phyloP scores from a whole-genome alignment of 1,284 basidiomycete species.

The Pisolithus thermaeus region DNA sequence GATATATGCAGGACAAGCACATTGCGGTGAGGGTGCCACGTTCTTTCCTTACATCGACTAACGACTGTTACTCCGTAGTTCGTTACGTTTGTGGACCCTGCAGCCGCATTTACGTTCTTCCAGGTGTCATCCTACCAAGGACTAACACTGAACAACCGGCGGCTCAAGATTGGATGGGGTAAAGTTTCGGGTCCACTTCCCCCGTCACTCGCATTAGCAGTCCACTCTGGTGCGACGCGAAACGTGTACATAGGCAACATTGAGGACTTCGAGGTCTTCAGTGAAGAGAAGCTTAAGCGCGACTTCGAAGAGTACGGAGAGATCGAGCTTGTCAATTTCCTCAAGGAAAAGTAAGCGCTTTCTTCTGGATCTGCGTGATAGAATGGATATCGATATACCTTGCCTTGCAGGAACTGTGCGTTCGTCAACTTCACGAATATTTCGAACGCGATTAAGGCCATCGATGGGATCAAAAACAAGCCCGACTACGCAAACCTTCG shows the following conservation, averaged over 20 bases:
- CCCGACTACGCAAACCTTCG: conserved; percentile 78
- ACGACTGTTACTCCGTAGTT: conserved; percentile 46
- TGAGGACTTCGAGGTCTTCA: conserved; percentile 86
- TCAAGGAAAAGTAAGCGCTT: conserved; percentile 79
- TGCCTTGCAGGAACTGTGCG: conserved; percentile 68
- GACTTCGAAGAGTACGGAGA: conserved; percentile 93
- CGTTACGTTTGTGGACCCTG: conserved; percentile 86
- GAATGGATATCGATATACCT: background rate
- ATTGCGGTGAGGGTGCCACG: conserved; percentile 60
- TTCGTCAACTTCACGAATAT: conserved; percentile 95
- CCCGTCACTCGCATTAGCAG: conserved; percentile 77
- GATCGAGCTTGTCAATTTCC: conserved; percentile 91
- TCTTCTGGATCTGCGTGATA: background rate
- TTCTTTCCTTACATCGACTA: conserved; percentile 4
- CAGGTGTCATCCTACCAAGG: conserved; percentile 85
- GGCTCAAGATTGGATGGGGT: conserved; percentile 93
- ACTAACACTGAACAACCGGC: conserved; percentile 83
- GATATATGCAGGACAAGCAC: conserved; percentile 92
- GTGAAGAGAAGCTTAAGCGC: conserved; percentile 76
- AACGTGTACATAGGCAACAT: conserved; percentile 95
- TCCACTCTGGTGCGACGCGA: conserved; percentile 86
- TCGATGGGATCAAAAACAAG: conserved; percentile 85
- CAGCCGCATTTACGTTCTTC: conserved; percentile 87
- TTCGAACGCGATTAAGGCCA: conserved; percentile 91
- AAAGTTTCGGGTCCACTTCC: conserved; percentile 84